phyloP scores from a whole-genome alignment of 306 rosid species.

The Begonia loranthoides region DNA sequence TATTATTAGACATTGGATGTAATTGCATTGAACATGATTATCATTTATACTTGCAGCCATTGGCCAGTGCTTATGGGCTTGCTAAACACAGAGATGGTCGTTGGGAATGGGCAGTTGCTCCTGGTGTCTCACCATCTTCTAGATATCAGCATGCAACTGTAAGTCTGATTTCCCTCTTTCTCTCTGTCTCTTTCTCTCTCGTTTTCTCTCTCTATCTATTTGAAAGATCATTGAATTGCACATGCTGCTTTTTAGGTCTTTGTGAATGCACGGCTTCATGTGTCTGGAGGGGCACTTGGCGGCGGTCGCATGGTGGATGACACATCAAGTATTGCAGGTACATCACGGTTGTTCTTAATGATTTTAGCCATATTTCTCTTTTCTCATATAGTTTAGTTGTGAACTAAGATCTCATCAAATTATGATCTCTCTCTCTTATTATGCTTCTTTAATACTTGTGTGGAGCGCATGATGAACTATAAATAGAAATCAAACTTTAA shows the following conservation, averaged over 20 bases:
- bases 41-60: slow-evolving; percentile 39
- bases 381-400: too few species aligned
- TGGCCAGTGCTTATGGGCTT: slow-evolving; percentile 98
- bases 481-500: too few species aligned
- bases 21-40: too few species aligned
- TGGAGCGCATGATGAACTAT: too few species aligned
- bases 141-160: slow-evolving; percentile 99
- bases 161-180: slow-evolving; percentile 23
- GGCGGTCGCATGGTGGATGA: slow-evolving; percentile 99
- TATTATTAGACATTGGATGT: too few species aligned
- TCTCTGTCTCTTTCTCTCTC: background rate
- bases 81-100: slow-evolving; percentile 99
- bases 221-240: slow-evolving; percentile 13
- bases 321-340: slow-evolving; percentile 97
- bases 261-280: slow-evolving; percentile 97
- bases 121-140: slow-evolving; percentile 98
- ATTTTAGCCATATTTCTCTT: background rate
- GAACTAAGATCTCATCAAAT: too few species aligned
- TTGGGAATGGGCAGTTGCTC: slow-evolving; percentile 99
- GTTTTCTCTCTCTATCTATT: too few species aligned
- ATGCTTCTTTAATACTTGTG: too few species aligned
- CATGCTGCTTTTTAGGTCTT: slow-evolving; percentile 51
- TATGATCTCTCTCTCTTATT: too few species aligned
- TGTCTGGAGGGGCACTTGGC: slow-evolving; percentile 99
- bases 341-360: slow-evolving; percentile 10